Evolutionary conservation across 2,329 filamentous ascomycete genomes (phyloP), one percentile per base, ranked within the genome.

Genomic region (Lasiodiplodia citricola): DNA sequence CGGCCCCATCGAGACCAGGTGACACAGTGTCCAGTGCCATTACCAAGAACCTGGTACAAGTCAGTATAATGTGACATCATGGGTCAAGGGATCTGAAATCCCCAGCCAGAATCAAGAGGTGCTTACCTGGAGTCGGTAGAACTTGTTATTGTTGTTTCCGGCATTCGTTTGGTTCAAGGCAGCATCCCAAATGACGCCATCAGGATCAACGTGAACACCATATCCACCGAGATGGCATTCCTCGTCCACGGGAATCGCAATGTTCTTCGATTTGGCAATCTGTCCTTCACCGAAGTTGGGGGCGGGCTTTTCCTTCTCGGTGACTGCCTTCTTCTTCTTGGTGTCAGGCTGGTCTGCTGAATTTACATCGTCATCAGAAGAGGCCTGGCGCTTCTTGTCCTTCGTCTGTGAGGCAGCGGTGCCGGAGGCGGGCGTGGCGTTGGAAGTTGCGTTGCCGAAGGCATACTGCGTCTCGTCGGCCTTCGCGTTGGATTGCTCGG

Each of bases 1-100:
- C 93, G 88, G 25, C 93, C 93, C 92, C 92, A 96, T 68, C 92
- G 86, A 2, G 90, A 93, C 91, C 91, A 95, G 0, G 87, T 89
- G 54, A 83, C 81, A 76, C 84, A 92, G 10, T 75, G 70, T 31
- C 66, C 62, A 21, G 11, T 16, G 56, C 18, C 35, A n/a, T 28
- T 44, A 11, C n/a, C 56, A 6, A 35, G 72, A 71, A 52, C 68
- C 70, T 11, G 79, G 70, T 3, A n/a, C 28, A 28, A 28, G 7
- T 56, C 14, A 56, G 52, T 18, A 37, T 10, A 31, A 56, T 25
- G 41, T 7, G 41, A n/a, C 28, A 7, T 28, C 28, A 6, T 25
- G 16, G 14, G 14, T 44, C 41, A 44, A 18, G 16, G 2, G 41
- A 44, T 44, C 14, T 14, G 25, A 28, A 28, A 35, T 35, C 8